phyloP scores from a whole-genome alignment of 1,139 yeast genomes.

The Debaryomycetaceae sp. region DNA sequence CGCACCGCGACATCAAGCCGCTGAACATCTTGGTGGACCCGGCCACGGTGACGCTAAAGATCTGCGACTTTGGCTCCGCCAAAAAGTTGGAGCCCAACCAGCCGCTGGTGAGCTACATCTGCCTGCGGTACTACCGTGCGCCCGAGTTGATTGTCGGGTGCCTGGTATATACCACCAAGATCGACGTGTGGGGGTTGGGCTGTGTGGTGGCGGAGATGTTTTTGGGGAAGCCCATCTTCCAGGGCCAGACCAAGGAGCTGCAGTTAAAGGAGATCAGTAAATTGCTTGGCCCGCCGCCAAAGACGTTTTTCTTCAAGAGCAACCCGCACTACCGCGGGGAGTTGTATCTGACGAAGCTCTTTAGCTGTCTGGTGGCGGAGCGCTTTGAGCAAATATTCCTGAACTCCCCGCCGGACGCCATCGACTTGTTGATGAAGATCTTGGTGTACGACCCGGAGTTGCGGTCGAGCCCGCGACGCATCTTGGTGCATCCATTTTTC shows the following conservation, averaged over 20 bases:
- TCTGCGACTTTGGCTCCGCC: slow-evolving; percentile 82
- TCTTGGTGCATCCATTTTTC: slow-evolving; percentile 69
- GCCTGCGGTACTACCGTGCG: slow-evolving; percentile 78
- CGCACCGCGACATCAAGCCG: slow-evolving; percentile 81
- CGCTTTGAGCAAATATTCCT: slow-evolving; percentile 68
- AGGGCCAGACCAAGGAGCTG: slow-evolving; percentile 70
- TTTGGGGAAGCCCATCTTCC: slow-evolving; percentile 76
- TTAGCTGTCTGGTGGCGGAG: slow-evolving; percentile 55
- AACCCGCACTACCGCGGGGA: slow-evolving; percentile 75
- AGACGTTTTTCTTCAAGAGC: slow-evolving; percentile 66
- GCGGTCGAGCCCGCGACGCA: slow-evolving; percentile 62
- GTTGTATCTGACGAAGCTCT: slow-evolving; percentile 63
- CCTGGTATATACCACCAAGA: slow-evolving; percentile 68
- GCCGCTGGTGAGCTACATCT: slow-evolving; percentile 74
- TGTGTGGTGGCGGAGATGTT: slow-evolving; percentile 85
- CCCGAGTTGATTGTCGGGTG: slow-evolving; percentile 81
- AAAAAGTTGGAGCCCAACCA: slow-evolving; percentile 69
- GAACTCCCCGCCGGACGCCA: slow-evolving; percentile 65
- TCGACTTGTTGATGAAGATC: slow-evolving; percentile 64
- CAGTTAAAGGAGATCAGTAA: slow-evolving; percentile 77
- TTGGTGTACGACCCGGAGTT: slow-evolving; percentile 70
- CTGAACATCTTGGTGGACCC: slow-evolving; percentile 76
- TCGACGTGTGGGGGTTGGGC: slow-evolving; percentile 84
- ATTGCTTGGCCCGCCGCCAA: slow-evolving; percentile 72
- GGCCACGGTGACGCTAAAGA: slow-evolving; percentile 56